Base-by-base conservation (phyloP, 2,329 filamentous ascomycete species). In the Verticillium longisporum region DNA sequence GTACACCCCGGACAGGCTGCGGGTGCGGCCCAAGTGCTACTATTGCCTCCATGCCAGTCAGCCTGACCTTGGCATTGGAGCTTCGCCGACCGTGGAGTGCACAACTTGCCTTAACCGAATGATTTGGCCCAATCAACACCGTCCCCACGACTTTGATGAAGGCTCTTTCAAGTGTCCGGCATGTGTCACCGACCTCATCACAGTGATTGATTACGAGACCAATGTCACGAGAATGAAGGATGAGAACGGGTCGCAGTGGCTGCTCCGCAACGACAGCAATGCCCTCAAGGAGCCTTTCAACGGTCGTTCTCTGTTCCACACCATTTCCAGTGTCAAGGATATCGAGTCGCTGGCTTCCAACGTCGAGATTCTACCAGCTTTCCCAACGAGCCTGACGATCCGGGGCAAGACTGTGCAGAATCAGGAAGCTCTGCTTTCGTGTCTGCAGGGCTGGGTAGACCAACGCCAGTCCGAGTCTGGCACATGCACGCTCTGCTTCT, bases 401-500 rank as follows among this genome's bases (percentile, higher is more conserved):
- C 63, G 63, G 1, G 75, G 77, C 50, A 81, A 81, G 66, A 66
- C 68, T 0, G 70, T 83, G 3, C 78, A 69, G 38, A 82, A 82
- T 68, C 60, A 70, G 10, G 21, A 63, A 1, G 70, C 71, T 1
- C 59, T 83, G 14, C 68, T 72, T 6, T 65, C 66, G 7, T 63
- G 69, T 2, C 72, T 83, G 1, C 61, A 69, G 59, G 61, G 64
- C 7, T 78, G 75, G 73, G 71, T 81, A 15, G 34, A 66, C 1
- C 68, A 71, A 1, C 74, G 78, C 3, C 71, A 72, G 31, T 68
- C 74, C 5, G 73, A 80, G 58, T 64, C 69, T n/a, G 73, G 71
- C 0, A 65, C 70, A 0, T 82, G 80, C 66, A 77, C 73, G 31
- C 72, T 83, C 6, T 83, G 80, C 67, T 81, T 82, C 70, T 68